Conservation (phyloP, 345 rosid species). For the Citrus mangshanensis region DNA sequence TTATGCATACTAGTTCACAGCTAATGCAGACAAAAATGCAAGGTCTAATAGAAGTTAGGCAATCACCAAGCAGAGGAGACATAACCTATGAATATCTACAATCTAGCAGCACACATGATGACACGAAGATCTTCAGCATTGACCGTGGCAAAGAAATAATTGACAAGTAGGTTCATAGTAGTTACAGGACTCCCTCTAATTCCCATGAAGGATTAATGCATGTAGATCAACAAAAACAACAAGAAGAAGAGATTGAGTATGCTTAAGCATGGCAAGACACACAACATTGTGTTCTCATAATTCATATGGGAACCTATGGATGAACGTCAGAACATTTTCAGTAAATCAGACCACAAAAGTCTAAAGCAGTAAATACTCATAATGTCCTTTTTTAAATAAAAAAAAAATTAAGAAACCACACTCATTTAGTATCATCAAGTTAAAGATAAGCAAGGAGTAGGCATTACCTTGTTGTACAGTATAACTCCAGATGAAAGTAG, state of each 20-base stretch:
- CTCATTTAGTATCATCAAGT: background rate
- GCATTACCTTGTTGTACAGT: slow-evolving; percentile 84
- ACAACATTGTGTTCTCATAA: background rate
- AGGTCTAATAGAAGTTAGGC: background rate
- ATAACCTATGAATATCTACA: background rate
- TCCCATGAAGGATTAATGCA: background rate
- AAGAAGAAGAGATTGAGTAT: background rate
- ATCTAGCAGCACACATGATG: background rate
- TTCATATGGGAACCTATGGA: background rate
- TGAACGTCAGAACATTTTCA: background rate
- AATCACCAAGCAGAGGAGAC: background rate
- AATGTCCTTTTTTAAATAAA: background rate
- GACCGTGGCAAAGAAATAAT: background rate
- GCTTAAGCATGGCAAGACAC: background rate
- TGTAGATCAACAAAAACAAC: background rate
- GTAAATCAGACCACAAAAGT: background rate
- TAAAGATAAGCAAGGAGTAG: background rate
- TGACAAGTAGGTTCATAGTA: background rate
- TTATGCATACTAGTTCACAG: background rate
- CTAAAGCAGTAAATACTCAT: background rate
- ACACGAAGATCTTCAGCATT: background rate
- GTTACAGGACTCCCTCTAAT: background rate
- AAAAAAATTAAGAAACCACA: background rate
- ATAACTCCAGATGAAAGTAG: slow-evolving; percentile 89
- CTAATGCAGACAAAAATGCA: background rate